Evolutionary conservation across 2,329 filamentous ascomycete genomes (phyloP), one percentile per base, ranked within the genome.

Genomic region (Cercospora sp.): DNA sequence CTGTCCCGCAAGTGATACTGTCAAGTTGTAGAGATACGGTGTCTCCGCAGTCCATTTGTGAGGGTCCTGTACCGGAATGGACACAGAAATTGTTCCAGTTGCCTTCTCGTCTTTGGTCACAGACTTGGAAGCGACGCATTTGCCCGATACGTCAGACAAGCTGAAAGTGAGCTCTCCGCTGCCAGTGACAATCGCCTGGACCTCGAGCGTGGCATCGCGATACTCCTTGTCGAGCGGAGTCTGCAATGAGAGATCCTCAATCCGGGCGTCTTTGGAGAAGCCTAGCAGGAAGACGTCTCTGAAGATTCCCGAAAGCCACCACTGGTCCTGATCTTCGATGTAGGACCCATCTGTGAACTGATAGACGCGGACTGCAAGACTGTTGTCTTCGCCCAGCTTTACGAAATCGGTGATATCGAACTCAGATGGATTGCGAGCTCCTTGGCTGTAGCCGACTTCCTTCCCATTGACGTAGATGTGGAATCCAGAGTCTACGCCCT

Each of bases 401-500:
- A 91, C 79, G 33, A 83, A 78, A 0, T 79, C 72, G 0, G 88
- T 88, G 12, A 92, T 80, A 69, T 92, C 90, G 72, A 91, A 92
- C 74, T 92, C 90, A 7, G 87, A 84, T 0, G 90, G 84, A 72
- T 92, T 92, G 42, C 90, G 83, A 9, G 86, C 86, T 0, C 90
- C 90, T 74, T 92, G 89, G 31, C 87, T 87, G 73, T 91, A 92
- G 2, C 90, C 90, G 2, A 91, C 80, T 40, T 88, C 79, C 16
- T 80, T 75, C 0, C 88, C 88, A 70, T 92, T 92, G 6, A 92
- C 79, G 84, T 86, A 91, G 10, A 91, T 79, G 76, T 91, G 89
- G 73, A 89, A 92, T 0, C 89, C 87, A 73, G 88, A 89, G 73
- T 92, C 90, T 0, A 92, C 89, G 1, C 90, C 90, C 64, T 92